Evolutionary conservation across 331 rosid genomes (phyloP).

Genomic region (Saraca asoca): DNA sequence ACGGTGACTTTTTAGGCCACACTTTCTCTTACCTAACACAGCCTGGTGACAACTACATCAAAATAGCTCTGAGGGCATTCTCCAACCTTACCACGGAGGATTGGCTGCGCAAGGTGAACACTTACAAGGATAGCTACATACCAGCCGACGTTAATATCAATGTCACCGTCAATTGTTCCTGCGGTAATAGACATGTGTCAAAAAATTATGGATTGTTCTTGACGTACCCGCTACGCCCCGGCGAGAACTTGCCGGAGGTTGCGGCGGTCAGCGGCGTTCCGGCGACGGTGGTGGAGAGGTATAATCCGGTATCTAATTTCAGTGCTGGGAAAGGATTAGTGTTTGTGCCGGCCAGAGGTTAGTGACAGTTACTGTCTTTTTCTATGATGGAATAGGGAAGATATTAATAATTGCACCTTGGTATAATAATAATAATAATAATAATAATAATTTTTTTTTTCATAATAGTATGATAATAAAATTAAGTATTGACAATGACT

Average conservation of each 20-base stretch:
- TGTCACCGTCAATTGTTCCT: slow-evolving; percentile 51
- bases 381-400: too few species aligned
- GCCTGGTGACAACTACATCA: not conserved
- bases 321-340: slow-evolving; percentile 32
- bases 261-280: slow-evolving; percentile 39
- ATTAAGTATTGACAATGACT: too few species aligned
- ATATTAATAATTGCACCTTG: too few species aligned
- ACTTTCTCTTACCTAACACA: slow-evolving; percentile 40
- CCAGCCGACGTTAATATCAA: slow-evolving; percentile 19
- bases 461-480: too few species aligned
- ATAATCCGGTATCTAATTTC: slow-evolving; percentile 42
- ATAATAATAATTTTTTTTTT: too few species aligned
- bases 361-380: not conserved
- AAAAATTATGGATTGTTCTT: slow-evolving; percentile 43
- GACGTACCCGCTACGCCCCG: slow-evolving; percentile 37
- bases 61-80: slow-evolving; percentile 19
- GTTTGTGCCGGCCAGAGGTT: slow-evolving; percentile 59
- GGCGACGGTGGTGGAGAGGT: slow-evolving; percentile 36
- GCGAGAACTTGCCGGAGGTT: slow-evolving; percentile 29
- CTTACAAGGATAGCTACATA: not conserved
- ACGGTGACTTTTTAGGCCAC: slow-evolving; percentile 40
- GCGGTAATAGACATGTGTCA: slow-evolving; percentile 47
- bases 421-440: too few species aligned
- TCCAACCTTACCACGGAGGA: slow-evolving; percentile 43
- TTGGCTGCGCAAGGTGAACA: slow-evolving; percentile 40